Percentiles rank a stretch among this genome's conserved stretches.
Conservation (phyloP, 2,329 filamentous ascomycete species). For the Sporothrix schenckii region DNA sequence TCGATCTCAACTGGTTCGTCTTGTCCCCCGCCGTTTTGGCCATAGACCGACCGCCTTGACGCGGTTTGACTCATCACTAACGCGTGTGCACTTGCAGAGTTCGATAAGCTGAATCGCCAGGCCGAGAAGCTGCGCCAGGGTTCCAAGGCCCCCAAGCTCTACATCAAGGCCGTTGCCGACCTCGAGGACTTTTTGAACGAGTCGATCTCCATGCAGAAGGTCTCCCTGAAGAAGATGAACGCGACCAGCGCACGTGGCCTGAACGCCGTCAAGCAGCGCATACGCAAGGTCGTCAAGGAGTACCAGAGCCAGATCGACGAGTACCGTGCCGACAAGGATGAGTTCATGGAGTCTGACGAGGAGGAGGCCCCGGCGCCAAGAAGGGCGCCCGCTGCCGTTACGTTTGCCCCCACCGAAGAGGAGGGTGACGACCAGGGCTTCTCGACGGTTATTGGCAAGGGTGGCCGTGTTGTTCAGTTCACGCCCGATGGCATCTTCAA, state of each 20-base stretch:
- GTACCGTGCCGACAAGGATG: constrained; percentile 82
- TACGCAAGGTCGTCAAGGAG: constrained; percentile 98
- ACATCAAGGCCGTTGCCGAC: constrained; percentile 90
- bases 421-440: constrained; percentile 80
- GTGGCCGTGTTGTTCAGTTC: constrained; percentile 85
- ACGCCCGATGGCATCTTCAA: constrained; percentile 98
- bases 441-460: constrained; percentile 83
- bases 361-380: constrained; percentile 63
- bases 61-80: constrained; percentile 4
- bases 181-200: constrained; percentile 95
- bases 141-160: constrained; percentile 82
- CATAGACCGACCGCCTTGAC: background rate
- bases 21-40: background rate
- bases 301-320: constrained; percentile 84
- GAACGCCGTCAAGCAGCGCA: constrained; percentile 96
- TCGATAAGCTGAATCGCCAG: constrained; percentile 91
- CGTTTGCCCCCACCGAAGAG: constrained; percentile 47
- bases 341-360: constrained; percentile 82
- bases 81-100: constrained; percentile 60
- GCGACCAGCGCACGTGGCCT: constrained; percentile 90
- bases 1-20: constrained; percentile 81
- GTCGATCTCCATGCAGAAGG: constrained; percentile 92
- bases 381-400: constrained; percentile 53
- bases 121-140: constrained; percentile 76
- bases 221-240: constrained; percentile 98